phyloP scores from a whole-genome alignment of 345 rosid genomes.

The Litchi chinensis region DNA sequence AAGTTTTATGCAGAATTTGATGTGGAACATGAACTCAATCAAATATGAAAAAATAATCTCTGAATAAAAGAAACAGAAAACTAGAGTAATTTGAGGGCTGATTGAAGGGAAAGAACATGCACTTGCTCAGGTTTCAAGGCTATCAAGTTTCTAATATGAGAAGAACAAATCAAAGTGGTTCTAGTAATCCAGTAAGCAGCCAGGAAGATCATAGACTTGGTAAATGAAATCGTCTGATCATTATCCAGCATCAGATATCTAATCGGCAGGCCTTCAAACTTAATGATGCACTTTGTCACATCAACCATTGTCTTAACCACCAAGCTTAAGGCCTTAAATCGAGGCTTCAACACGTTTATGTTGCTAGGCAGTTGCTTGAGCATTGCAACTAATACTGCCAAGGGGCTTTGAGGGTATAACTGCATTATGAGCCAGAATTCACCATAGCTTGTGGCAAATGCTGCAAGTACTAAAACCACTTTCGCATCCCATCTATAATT shows the following conservation, averaged over 20 bases:
- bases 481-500: conserved; percentile 78
- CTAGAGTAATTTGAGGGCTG: conserved; percentile 16
- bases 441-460: conserved; percentile 62
- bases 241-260: conserved; percentile 39
- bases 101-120: conserved; percentile 51
- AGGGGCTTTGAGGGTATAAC: conserved; percentile 43
- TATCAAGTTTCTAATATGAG: conserved; percentile 50
- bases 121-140: conserved; percentile 56
- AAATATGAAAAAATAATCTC: neutral
- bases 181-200: conserved; percentile 69
- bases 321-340: conserved; percentile 52
- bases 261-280: conserved; percentile 56
- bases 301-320: conserved; percentile 54
- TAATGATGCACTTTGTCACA: conserved; percentile 53
- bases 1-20: neutral
- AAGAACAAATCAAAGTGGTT: conserved; percentile 58
- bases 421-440: conserved; percentile 57
- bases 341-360: conserved; percentile 45
- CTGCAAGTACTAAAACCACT: conserved; percentile 64
- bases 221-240: conserved; percentile 35
- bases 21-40: neutral
- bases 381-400: conserved; percentile 59
- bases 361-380: conserved; percentile 56
- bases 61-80: conserved; percentile 9
- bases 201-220: conserved; percentile 48